Evolutionary conservation across 2,329 filamentous ascomycete species (phyloP).

Genomic region (Malbranchea cinnamomea): DNA sequence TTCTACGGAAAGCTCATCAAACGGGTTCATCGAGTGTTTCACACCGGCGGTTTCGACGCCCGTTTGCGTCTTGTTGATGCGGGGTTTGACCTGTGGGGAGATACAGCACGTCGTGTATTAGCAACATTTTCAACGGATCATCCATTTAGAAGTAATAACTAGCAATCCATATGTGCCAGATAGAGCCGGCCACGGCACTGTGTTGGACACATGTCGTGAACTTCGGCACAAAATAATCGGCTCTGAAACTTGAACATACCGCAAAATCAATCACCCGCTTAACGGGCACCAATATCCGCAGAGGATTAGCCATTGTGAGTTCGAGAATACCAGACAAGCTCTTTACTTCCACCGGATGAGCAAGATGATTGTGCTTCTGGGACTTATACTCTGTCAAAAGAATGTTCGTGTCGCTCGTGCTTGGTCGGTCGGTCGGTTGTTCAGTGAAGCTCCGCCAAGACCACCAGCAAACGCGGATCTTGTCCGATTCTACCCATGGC

Average conservation of each 20-base stretch:
- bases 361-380: too few species aligned
- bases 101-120: too few species aligned
- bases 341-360: too few species aligned
- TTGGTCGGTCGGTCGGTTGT: too few species aligned
- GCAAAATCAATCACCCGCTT: conserved; percentile 83
- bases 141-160: neutral
- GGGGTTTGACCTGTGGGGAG: conserved; percentile 45
- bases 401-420: too few species aligned
- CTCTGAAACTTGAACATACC: too few species aligned
- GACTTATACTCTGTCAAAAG: too few species aligned
- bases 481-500: conserved; percentile 7
- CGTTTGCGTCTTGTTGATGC: conserved; percentile 58
- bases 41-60: conserved; percentile 84
- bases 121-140: too few species aligned
- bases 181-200: neutral
- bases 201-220: conserved; percentile 1
- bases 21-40: conserved; percentile 98
- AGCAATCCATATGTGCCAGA: neutral
- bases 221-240: too few species aligned
- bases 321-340: too few species aligned
- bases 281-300: conserved; percentile 65
- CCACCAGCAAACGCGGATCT: neutral
- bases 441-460: too few species aligned
- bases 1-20: conserved; percentile 96
- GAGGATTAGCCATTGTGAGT: conserved; percentile 30